phyloP scores from a whole-genome alignment of 139 green algal species.

The Microglena sp. region DNA sequence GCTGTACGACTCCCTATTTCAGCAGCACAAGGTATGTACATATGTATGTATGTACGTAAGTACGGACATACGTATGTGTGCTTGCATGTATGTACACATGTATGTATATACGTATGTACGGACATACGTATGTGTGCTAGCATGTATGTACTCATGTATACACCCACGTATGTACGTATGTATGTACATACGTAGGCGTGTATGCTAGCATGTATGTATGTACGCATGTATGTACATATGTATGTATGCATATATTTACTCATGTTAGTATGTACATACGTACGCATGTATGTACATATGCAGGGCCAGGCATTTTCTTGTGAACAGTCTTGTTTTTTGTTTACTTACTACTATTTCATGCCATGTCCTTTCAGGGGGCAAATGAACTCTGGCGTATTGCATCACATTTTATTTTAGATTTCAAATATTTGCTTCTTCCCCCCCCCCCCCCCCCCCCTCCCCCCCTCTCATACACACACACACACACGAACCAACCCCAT shows the following conservation, averaged over 20 bases:
- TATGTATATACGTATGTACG: too few species aligned
- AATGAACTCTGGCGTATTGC: neutral
- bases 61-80: neutral
- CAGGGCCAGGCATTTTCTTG: neutral
- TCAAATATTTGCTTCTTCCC: neutral
- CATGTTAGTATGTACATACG: neutral
- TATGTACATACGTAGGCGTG: conserved; percentile 5
- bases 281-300: neutral
- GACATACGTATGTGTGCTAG: neutral
- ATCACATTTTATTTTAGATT: neutral
- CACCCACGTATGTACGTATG: conserved; percentile 9
- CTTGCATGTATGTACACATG: too few species aligned
- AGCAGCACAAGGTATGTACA: conserved; percentile 21
- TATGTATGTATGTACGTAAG: too few species aligned
- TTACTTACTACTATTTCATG: neutral
- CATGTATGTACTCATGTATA: conserved; percentile 2
- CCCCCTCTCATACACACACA: neutral
- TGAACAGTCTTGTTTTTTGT: neutral
- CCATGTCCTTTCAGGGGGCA: neutral
- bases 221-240: neutral
- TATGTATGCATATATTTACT: neutral
- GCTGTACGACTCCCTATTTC: conserved; percentile 47
- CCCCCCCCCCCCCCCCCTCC: neutral
- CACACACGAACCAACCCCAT: neutral
- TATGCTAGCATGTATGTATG: neutral